Evolutionary conservation across 2,329 filamentous ascomycete genomes (phyloP).

Genomic region (Venturia oleaginea): DNA sequence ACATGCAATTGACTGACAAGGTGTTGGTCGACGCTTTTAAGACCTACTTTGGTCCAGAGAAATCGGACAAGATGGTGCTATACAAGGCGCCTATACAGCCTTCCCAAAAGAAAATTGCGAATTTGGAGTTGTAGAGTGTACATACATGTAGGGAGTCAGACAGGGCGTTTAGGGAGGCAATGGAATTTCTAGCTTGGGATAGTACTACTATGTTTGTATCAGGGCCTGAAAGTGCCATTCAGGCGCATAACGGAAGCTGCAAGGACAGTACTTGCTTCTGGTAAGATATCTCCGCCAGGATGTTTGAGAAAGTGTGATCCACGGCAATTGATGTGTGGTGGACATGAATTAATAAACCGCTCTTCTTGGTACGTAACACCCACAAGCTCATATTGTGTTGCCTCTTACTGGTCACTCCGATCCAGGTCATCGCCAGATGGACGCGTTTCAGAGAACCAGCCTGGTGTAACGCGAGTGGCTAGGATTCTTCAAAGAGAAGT

Average conservation of each 20-base stretch:
- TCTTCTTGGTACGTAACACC: too few species aligned
- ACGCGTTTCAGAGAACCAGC: not conserved
- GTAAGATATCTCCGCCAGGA: too few species aligned
- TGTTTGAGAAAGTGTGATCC: too few species aligned
- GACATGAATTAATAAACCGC: too few species aligned
- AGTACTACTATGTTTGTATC: not conserved
- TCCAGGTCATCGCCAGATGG: not conserved
- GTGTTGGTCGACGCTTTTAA: slow-evolving; percentile 57
- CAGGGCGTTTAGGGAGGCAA: not conserved
- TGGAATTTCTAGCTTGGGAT: not conserved
- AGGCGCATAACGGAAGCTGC: too few species aligned
- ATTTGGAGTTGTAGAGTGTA: not conserved
- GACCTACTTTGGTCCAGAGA: slow-evolving; percentile 51
- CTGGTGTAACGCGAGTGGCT: not conserved
- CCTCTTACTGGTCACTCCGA: not conserved
- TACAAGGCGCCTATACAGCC: not conserved
- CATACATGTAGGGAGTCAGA: not conserved
- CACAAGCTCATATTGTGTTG: not conserved
- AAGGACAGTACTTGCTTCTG: too few species aligned
- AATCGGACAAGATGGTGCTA: slow-evolving; percentile 4
- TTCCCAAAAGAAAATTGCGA: not conserved
- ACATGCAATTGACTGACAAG: slow-evolving; percentile 70
- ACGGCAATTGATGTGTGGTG: too few species aligned
- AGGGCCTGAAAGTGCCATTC: not conserved
- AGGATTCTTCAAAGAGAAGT: not conserved